Evolutionary conservation across 495 filamentous ascomycete species (phyloP), one percentile per base, ranked within the genome.

Genomic region (Penicillium coprophilum): DNA sequence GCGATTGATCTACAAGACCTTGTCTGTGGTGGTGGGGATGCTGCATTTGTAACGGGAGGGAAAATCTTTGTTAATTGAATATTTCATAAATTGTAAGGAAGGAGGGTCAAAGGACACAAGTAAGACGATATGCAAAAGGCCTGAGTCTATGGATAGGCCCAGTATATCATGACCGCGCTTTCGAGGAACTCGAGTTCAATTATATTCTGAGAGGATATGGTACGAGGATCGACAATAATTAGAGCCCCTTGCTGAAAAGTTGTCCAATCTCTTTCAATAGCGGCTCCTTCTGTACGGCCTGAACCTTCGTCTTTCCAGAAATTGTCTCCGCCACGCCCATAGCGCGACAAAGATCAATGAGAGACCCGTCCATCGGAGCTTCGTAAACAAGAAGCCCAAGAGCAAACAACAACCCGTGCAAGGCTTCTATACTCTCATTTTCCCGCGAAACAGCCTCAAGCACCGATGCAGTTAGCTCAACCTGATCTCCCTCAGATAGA

Each of bases 401-500:
- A 10, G 88, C 87, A 39, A 88, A 72, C 34, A 94, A 57, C 57
- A 91, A 79, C 1, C 88, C 88, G 60, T 86, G 86, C 3, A 92
- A 62, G 1, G 86, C 86, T 57, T 96, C 91, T 0, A 70, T 71
- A 32, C 85, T 91, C 47, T 80, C 77, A 21, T 86, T 79, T 62
- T 91, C 89, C 30, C 77, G 78, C 10, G 75, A 66, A 47, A 96
- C 80, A 0, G 87, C 87, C 68, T 98, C 91, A 4, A 96, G 68
- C 31, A 92, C 62, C 13, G 87, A 85, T 0, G 90, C 91, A 1
- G 84, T 80, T 4, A 97, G 76, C 65, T 94, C 91, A 21, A 96
- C 82, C 64, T 92, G 87, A 51, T 86, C 81, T 9, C 75, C 81
- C 53, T 90, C 87, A 0, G 82, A 65, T 4, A 97, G 68, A 1